Base-by-base conservation (phyloP, 2,329 filamentous ascomycete species). In the Fusarium sp. region DNA sequence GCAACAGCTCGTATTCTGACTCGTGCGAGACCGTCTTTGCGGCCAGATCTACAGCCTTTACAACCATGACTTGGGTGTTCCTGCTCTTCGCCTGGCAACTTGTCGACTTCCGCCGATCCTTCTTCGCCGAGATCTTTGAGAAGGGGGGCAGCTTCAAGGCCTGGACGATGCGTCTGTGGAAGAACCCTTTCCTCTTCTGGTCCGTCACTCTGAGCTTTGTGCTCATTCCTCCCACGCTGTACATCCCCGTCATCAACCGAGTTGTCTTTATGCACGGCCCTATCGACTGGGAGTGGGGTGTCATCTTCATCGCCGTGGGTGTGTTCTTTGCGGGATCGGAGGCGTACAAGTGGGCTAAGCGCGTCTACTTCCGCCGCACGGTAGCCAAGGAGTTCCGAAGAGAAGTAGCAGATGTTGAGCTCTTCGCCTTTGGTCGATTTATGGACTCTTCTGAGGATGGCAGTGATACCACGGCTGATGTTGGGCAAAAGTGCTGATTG, bases 81-180 rank as follows among this genome's bases (percentile, higher is more conserved):
- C 78, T 90, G 9, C 84, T 90, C 76, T 80, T 89, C 35, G 87
- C 87, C 1, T 90, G 88, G 88, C 86, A 90, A 67, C 84, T 89
- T 73, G 81, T 88, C 49, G 80, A 89, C 65, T 80, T 85, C 70
- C 84, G 88, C 11, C 83, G 86, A 19, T 87, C 84, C 6, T 86
- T 90, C 76, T 90, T 90, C 79, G 80, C 82, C 58, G 77, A 78
- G 38, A 81, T 81, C 14, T 81, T 82, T 62, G 75, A 75, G 56
- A 81, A 83, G 62, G 80, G 65, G 76, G 58, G 50, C 7, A 61
- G 68, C 11, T 42, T 65, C 59, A 81, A 79, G 1, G 80, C 85
- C 49, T 89, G 86, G 86, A 63, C 84, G 48, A 62, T 75, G 41
- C 82, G 86, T 9, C 65, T 85, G 7, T 85, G 82, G 82, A 71